phyloP scores from a whole-genome alignment of 306 rosid genomes.

The Cicer arietinum region DNA sequence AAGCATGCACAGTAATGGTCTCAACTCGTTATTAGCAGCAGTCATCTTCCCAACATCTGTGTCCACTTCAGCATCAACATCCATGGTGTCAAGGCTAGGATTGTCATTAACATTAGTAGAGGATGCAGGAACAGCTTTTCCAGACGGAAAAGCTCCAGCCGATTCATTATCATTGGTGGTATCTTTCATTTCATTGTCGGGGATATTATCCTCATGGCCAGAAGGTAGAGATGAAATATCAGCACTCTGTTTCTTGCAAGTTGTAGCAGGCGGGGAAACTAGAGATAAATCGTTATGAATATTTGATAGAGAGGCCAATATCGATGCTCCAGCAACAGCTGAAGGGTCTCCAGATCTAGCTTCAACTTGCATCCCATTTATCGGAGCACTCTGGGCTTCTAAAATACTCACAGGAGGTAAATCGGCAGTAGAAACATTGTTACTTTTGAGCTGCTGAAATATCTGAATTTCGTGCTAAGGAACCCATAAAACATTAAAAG shows the following conservation, averaged over 20 bases:
- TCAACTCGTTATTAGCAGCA: conserved; percentile 53
- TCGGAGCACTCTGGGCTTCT: conserved; percentile 75
- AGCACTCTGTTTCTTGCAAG: conserved; percentile 61
- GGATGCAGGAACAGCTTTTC: conserved; percentile 60
- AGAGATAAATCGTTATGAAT: conserved; percentile 66
- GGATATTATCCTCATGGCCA: conserved; percentile 57
- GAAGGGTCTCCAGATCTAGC: conserved; percentile 85
- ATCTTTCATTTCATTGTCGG: conserved; percentile 64
- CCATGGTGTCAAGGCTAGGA: conserved; percentile 58
- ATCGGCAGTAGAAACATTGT: conserved; percentile 60
- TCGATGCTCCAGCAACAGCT: conserved; percentile 78
- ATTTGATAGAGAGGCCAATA: conserved; percentile 78
- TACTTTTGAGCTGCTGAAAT: conserved; percentile 77
- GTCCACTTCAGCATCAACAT: conserved; percentile 59
- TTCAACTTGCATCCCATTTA: conserved; percentile 77
- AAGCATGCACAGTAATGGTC: conserved; percentile 70
- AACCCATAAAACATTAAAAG: conserved; percentile 37
- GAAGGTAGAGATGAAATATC: conserved; percentile 63
- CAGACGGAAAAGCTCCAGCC: conserved; percentile 55
- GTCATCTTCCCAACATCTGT: conserved; percentile 57
- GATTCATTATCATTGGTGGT: conserved; percentile 57
- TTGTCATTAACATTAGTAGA: conserved; percentile 59
- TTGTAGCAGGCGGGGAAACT: conserved; percentile 64
- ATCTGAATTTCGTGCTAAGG: conserved; percentile 68
- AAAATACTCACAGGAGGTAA: conserved; percentile 75